Percentiles rank a stretch among this genome's conserved stretches.
Evolutionary conservation across 495 filamentous ascomycete genomes (phyloP).

Genomic region (Acidomyces sp.): DNA sequence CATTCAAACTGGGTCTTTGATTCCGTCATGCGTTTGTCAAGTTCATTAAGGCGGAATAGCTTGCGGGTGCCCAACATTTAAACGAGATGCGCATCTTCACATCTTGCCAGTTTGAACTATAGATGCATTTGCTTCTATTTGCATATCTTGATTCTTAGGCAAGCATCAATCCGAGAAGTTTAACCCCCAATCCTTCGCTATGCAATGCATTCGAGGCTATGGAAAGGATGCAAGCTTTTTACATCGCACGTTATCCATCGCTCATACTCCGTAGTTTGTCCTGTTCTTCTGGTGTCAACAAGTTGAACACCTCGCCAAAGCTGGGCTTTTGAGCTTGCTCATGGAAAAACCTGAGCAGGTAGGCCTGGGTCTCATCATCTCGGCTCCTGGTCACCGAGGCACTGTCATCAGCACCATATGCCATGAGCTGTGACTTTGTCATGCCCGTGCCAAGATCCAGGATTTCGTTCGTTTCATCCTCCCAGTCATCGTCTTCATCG

Average conservation of each 20-base stretch:
- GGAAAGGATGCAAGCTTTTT: too few species aligned
- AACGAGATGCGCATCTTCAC: too few species aligned
- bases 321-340: slow-evolving; percentile 48
- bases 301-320: slow-evolving; percentile 48
- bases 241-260: background rate
- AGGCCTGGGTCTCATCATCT: slow-evolving; percentile 88
- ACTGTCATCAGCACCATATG: slow-evolving; percentile 52
- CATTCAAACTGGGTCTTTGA: too few species aligned
- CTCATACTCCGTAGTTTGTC: slow-evolving; percentile 12
- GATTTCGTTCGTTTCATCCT: slow-evolving; percentile 58
- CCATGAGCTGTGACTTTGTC: slow-evolving; percentile 55
- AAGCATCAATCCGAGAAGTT: too few species aligned
- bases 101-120: too few species aligned
- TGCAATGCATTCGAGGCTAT: too few species aligned
- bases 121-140: too few species aligned
- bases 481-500: slow-evolving; percentile 70
- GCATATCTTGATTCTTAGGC: too few species aligned
- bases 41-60: too few species aligned
- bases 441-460: slow-evolving; percentile 49
- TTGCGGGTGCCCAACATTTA: too few species aligned
- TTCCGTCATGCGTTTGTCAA: too few species aligned
- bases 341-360: slow-evolving; percentile 71
- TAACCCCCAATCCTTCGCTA: too few species aligned
- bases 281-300: slow-evolving; percentile 9
- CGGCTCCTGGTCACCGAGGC: slow-evolving; percentile 20